phyloP scores from a whole-genome alignment of 2,329 filamentous ascomycete species.

The Phaeosphaeriaceae sp. region DNA sequence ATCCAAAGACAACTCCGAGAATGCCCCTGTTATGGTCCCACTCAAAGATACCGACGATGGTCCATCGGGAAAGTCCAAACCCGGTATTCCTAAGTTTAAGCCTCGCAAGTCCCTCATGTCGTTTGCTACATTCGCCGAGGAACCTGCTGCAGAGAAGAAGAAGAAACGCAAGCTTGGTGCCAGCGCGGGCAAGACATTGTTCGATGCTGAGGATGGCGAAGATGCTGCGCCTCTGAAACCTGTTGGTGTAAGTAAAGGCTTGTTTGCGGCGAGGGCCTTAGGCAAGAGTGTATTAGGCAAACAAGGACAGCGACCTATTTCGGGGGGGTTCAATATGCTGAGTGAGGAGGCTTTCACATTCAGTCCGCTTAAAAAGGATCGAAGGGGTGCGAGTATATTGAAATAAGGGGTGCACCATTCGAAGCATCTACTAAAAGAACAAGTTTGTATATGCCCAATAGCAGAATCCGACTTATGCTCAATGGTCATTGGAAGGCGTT shows the following conservation, averaged over 20 bases:
- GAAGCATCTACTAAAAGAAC: not conserved
- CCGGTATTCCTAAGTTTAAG: conserved; percentile 45
- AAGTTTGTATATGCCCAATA: not conserved
- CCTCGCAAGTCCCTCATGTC: conserved; percentile 57
- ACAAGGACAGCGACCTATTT: conserved; percentile 34
- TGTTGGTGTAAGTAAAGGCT: conserved; percentile 40
- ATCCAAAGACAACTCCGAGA: conserved; percentile 49
- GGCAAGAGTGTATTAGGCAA: conserved; percentile 43
- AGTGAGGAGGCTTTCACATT: conserved; percentile 49
- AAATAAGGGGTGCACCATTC: conserved; percentile 17
- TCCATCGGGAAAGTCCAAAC: conserved; percentile 38
- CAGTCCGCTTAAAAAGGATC: conserved; percentile 50
- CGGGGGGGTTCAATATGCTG: conserved; percentile 44
- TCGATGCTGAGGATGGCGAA: conserved; percentile 58
- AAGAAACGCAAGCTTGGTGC: conserved; percentile 76
- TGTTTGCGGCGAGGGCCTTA: conserved; percentile 48
- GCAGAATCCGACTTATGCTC: not conserved
- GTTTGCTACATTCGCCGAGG: conserved; percentile 50
- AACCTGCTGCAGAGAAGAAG: conserved; percentile 48
- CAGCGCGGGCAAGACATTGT: conserved; percentile 66
- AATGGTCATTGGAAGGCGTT: not conserved
- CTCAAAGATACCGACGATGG: conserved; percentile 44
- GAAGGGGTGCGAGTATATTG: conserved; percentile 35
- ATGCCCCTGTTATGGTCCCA: conserved; percentile 38
- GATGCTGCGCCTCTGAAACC: conserved; percentile 40